These are phyloP conservation scores for Plasmodium sp. DNA, from an alignment of 169 alveolate species.

Conservation along the genomic window DNA sequence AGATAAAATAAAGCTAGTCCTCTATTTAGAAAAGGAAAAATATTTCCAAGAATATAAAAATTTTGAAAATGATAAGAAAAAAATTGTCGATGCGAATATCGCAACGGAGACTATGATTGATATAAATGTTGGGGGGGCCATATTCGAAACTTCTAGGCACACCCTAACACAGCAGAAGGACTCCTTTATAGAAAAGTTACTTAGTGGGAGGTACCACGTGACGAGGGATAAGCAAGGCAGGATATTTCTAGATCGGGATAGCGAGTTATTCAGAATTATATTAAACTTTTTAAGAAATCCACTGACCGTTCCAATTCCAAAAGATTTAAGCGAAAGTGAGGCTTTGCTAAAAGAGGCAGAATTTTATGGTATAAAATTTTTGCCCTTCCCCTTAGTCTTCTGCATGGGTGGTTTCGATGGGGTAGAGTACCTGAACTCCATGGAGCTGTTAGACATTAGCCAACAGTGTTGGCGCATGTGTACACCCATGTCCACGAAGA, in stretches of 20 bases:
- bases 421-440: constrained; percentile 82
- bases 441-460: constrained; percentile 88
- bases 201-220: constrained; percentile 88
- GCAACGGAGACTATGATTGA: constrained; percentile 91
- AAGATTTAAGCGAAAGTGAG: constrained; percentile 88
- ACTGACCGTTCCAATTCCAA: constrained; percentile 82
- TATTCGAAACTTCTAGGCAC: constrained; percentile 89
- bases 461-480: constrained; percentile 91
- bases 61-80: constrained; percentile 84
- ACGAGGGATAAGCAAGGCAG: constrained; percentile 89
- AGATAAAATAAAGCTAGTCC: constrained; percentile 81
- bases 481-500: constrained; percentile 89
- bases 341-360: constrained; percentile 86
- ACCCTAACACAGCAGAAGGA: constrained; percentile 87
- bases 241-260: constrained; percentile 90
- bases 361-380: constrained; percentile 86
- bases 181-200: constrained; percentile 83
- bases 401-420: constrained; percentile 90
- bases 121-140: constrained; percentile 90
- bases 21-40: constrained; percentile 84
- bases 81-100: constrained; percentile 83
- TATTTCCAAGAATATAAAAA: constrained; percentile 80
- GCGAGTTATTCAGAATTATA: constrained; percentile 87
- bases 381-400: constrained; percentile 89
- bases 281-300: constrained; percentile 89